Evolutionary conservation across 2,329 filamentous ascomycete species (phyloP).

Genomic region (Aspergillus quadrilineatus): DNA sequence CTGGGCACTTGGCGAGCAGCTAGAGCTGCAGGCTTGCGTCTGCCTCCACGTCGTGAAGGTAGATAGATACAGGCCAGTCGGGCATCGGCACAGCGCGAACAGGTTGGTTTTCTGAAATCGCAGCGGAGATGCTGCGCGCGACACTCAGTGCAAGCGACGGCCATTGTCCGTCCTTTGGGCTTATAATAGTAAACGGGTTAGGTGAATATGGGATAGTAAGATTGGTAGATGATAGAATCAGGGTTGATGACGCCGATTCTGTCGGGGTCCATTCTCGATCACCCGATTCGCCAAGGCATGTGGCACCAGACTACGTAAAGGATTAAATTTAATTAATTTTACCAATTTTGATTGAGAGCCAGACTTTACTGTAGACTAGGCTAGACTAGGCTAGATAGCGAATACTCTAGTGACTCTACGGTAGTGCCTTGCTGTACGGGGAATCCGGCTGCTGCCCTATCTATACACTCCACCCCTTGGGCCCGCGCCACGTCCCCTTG

Average conservation of each 20-base stretch:
- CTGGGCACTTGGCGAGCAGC: slow-evolving; percentile 6
- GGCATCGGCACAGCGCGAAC: slow-evolving; percentile 61
- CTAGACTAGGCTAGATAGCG: background rate
- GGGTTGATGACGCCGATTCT: too few relatives aligned
- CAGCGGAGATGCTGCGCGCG: slow-evolving; percentile 68
- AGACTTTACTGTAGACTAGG: background rate
- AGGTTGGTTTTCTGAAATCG: slow-evolving; percentile 63
- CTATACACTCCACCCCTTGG: slow-evolving; percentile 49
- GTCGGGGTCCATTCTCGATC: background rate
- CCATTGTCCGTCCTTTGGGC: background rate
- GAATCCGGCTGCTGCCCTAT: background rate
- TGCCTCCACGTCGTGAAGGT: slow-evolving; percentile 64
- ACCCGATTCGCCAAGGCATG: too few relatives aligned
- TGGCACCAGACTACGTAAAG: background rate
- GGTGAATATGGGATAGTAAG: background rate
- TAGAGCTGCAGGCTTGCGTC: slow-evolving; percentile 33
- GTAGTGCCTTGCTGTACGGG: too few relatives aligned
- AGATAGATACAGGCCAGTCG: slow-evolving; percentile 66
- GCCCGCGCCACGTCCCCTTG: slow-evolving; percentile 62
- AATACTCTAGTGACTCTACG: too few relatives aligned
- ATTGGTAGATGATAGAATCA: background rate
- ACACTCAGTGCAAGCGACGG: slow-evolving; percentile 48
- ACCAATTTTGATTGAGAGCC: too few relatives aligned
- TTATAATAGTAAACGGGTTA: background rate
- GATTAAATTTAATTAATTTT: background rate